Base-by-base conservation (phyloP, 179 eudicot species). In the Spergularia azorica region DNA sequence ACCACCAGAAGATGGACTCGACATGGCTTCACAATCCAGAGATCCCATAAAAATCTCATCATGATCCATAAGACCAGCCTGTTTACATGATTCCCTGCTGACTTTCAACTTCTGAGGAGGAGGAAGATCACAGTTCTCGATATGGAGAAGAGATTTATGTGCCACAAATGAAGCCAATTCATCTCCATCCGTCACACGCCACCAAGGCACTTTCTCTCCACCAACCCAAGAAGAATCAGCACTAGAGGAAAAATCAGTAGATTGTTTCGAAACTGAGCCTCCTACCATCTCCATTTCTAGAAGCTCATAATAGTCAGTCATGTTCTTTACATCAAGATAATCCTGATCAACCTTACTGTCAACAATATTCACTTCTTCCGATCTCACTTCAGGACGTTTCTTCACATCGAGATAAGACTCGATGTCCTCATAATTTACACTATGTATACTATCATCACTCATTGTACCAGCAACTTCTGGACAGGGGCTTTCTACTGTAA, bases 71-170 rank as follows among this genome's bases (percentile, higher is more conserved):
- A 61, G 65, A 36, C 80, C 79, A 43, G 62, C 79, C 73, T 67
- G 46, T 70, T 70, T 75, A 79, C 59, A 73, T 6, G 80, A 55
- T 59, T 82, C 84, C 76, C 74, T 87, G 76, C 81, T 88, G 7
- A 82, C 70, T 74, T 67, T 62, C 63, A 76, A 65, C 64, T 74
- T 86, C 65, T 83, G 91, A 70, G 96, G 96, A 9, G 77, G 89
- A 61, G 98, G 98, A 62, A 94, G 92, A 80, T 94, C 98, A 60
- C 98, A 94, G 78, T 94, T 94, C 64, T 90, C 98, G 43, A 92
- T 63, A 72, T 84, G 80, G 63, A 83, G 86, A 74, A 82, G 85
- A 8, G 97, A 92, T 70, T 87, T 92, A 68, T 89, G 91, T 2
- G 98, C 89, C 68, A 94, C 97, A 20, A 92, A 86, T 3, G 89